Evolutionary conservation across 176 grass and related monocot species (phyloP), one percentile per base, ranked within the genome.

Genomic region (Oryza punctata): DNA sequence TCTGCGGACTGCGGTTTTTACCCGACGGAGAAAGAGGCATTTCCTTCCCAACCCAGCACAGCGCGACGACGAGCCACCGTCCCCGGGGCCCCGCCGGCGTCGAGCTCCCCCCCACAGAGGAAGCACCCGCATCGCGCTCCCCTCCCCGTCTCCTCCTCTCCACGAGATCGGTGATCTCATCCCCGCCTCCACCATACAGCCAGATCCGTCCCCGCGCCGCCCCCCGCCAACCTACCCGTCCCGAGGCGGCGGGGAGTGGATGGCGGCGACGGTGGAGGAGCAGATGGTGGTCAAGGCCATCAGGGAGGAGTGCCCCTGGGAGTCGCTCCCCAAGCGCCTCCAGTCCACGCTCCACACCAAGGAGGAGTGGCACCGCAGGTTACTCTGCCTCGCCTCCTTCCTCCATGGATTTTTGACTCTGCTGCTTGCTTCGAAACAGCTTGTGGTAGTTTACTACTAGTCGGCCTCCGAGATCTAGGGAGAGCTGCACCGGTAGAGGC

Each of bases 341-440:
- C 93, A 96, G 78, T 64, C 85, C 23, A 83, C 82, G 12, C 86
- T 99, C 23, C 76, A 80, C 49, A 92, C 85, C 44, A 96, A 94
- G 83, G 96, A 99, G 10, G 93, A 99, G 82, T 99, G 96, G 96
- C 93, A 99, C 74, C 87, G 85, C 75, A 91, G 95, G 95, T 41
- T 94, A 78, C 57, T 33, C n/a, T 24, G 35, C 4, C 12, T 10
- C 21, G 29, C 44, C n/a, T 29, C 43, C 10, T 47, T 29, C 23
- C 19, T 43, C 64, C 46, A 21, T 81, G 82, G 44, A 67, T 79
- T 72, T 50, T 67, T 50, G 70, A n/a, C 70, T 85, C 71, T 41
- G 77, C 87, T 38, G 37, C 37, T 30, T 30, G 70, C 87, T 80
- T 33, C 46, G 57, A 40, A 2, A 13, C 27, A 61, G 80, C 2